These are phyloP conservation scores for Kodamaea nitidulidarum DNA, from an alignment of 805 yeast species.

Conservation along the genomic window DNA sequence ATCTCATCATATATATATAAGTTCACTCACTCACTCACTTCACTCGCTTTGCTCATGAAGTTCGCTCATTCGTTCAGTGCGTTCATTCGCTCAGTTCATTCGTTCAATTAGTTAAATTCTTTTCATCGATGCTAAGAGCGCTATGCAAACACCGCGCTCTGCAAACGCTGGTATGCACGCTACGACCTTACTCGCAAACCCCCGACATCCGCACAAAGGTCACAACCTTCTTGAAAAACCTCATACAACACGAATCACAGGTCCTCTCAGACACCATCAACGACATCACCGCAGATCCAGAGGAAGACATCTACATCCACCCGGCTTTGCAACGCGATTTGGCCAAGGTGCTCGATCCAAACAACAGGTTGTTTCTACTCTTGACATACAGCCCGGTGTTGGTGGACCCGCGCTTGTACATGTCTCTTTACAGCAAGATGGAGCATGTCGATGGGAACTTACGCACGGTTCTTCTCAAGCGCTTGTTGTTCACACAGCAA, in stretches of 20 bases:
- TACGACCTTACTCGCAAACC: background rate
- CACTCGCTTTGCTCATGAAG: too few relatives aligned
- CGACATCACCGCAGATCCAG: constrained; percentile 4
- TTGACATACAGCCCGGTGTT: constrained; percentile 29
- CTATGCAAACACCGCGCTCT: background rate
- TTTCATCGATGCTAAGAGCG: background rate
- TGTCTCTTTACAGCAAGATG: constrained; percentile 16
- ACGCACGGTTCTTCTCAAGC: constrained; percentile 21
- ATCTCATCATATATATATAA: too few relatives aligned
- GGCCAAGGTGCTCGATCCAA: constrained; percentile 23
- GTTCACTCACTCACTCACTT: too few relatives aligned
- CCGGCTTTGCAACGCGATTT: constrained; percentile 15
- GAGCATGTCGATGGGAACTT: constrained; percentile 18
- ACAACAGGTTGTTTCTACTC: constrained; percentile 26
- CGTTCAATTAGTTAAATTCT: too few relatives aligned
- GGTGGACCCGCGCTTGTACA: constrained; percentile 27
- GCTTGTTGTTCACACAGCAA: constrained; percentile 29
- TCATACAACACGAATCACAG: constrained; percentile 12
- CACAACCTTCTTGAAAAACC: constrained; percentile 8
- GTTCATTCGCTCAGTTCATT: too few relatives aligned
- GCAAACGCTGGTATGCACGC: background rate
- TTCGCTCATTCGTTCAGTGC: too few relatives aligned
- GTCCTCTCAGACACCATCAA: constrained; percentile 10
- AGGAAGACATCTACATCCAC: constrained; percentile 3
- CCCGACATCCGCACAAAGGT: constrained; percentile 8